Evolutionary conservation across 352 stramenopile genomes (phyloP).

Genomic region (Phytophthora melonis): DNA sequence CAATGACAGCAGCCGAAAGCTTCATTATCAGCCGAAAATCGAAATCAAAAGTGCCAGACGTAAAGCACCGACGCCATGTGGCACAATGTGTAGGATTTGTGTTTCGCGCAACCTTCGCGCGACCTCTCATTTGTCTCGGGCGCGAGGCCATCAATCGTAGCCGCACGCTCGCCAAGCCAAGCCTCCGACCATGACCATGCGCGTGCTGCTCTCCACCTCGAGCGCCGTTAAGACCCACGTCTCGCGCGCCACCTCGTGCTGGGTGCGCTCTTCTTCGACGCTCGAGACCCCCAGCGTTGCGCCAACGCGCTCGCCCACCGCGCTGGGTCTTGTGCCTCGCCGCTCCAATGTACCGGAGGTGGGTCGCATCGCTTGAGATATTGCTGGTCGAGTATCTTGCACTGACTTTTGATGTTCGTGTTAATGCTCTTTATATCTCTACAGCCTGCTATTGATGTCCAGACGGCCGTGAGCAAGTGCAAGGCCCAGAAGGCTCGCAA

Average conservation of each 20-base stretch:
- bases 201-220: slow-evolving; percentile 50
- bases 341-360: slow-evolving; percentile 64
- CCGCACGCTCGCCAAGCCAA: slow-evolving; percentile 21
- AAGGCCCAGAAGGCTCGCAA: slow-evolving; percentile 75
- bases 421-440: neutral
- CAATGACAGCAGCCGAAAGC: slow-evolving; percentile 8
- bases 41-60: neutral
- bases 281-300: slow-evolving; percentile 28
- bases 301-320: slow-evolving; percentile 63
- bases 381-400: neutral
- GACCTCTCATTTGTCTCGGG: slow-evolving; percentile 9
- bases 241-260: slow-evolving; percentile 49
- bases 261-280: slow-evolving; percentile 58
- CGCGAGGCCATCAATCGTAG: slow-evolving; percentile 40
- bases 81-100: slow-evolving; percentile 14
- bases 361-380: neutral
- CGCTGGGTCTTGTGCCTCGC: slow-evolving; percentile 72
- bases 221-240: slow-evolving; percentile 40
- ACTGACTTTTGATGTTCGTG: slow-evolving; percentile 14
- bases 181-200: slow-evolving; percentile 45
- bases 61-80: neutral
- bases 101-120: slow-evolving; percentile 14
- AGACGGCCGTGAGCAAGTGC: slow-evolving; percentile 62
- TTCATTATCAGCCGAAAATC: slow-evolving; percentile 28
- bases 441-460: slow-evolving; percentile 68